phyloP scores from a whole-genome alignment of 495 filamentous ascomycete species.

The Lindgomyces ingoldianus region DNA sequence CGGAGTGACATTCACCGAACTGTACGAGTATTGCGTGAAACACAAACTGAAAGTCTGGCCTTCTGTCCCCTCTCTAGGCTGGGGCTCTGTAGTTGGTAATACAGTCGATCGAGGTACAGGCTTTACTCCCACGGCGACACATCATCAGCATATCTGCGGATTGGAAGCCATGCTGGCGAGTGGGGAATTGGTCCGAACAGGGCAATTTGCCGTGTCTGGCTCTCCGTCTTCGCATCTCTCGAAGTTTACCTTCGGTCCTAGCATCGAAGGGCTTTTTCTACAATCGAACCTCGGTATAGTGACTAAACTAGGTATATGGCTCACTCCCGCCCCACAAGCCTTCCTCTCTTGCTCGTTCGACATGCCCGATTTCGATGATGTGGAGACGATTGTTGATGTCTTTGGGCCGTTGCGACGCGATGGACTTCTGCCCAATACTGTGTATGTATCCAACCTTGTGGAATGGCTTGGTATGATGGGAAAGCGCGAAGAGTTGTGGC shows the following conservation, averaged over 20 bases:
- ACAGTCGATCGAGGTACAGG: slow-evolving; percentile 38
- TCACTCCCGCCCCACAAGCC: slow-evolving; percentile 52
- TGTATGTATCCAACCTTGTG: slow-evolving; percentile 43
- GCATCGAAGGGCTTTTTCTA: slow-evolving; percentile 53
- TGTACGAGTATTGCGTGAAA: slow-evolving; percentile 35
- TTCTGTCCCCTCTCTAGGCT: slow-evolving; percentile 36
- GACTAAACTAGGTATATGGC: slow-evolving; percentile 52
- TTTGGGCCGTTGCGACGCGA: slow-evolving; percentile 41
- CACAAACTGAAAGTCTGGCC: slow-evolving; percentile 37
- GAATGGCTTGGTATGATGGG: slow-evolving; percentile 54
- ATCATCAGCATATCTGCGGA: slow-evolving; percentile 39
- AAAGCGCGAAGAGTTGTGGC: slow-evolving; percentile 50
- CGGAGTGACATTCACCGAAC: slow-evolving; percentile 38
- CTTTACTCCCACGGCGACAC: slow-evolving; percentile 37
- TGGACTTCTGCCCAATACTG: slow-evolving; percentile 32
- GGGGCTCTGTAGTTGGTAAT: slow-evolving; percentile 39
- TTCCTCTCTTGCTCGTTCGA: slow-evolving; percentile 55
- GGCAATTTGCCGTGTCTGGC: slow-evolving; percentile 37
- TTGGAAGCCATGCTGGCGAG: slow-evolving; percentile 38
- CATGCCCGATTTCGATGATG: slow-evolving; percentile 51
- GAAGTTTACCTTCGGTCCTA: slow-evolving; percentile 53
- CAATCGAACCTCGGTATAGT: slow-evolving; percentile 55
- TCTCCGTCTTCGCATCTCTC: slow-evolving; percentile 49
- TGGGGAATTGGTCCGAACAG: slow-evolving; percentile 36
- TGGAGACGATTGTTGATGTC: slow-evolving; percentile 51